Conservation (phyloP, 2,329 filamentous ascomycete genomes). For the Zymoseptoria brevis region DNA sequence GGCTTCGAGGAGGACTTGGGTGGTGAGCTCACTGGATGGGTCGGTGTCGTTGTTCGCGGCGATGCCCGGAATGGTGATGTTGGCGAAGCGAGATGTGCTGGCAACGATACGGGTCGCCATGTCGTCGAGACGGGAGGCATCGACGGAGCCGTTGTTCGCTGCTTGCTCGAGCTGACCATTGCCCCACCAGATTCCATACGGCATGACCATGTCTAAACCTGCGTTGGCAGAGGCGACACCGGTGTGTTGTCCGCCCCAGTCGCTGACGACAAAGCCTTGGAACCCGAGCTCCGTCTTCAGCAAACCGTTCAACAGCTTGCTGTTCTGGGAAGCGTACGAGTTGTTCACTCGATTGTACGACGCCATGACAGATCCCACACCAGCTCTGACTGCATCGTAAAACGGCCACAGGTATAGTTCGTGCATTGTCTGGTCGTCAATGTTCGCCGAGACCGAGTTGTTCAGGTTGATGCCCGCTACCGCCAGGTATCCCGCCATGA, state of each 20-base stretch:
- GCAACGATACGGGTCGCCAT: conserved; percentile 29
- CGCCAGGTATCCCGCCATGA: conserved; percentile 11
- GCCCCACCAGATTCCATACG: conserved; percentile 19
- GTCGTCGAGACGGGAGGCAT: conserved; percentile 27
- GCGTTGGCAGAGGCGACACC: conserved; percentile 24
- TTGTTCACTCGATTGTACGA: conserved; percentile 53
- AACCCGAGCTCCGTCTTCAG: conserved; percentile 53
- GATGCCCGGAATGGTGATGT: conserved; percentile 36
- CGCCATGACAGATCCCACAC: conserved; percentile 75
- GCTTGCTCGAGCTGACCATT: conserved; percentile 24
- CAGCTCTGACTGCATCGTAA: conserved; percentile 61
- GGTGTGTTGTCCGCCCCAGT: conserved; percentile 34
- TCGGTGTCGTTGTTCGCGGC: conserved; percentile 45
- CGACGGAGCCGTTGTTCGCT: conserved; percentile 26
- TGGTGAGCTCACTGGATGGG: conserved; percentile 43
- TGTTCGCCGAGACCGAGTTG: conserved; percentile 37
- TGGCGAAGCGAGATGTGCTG: conserved; percentile 18
- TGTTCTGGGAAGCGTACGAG: conserved; percentile 58
- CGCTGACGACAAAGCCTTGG: conserved; percentile 39
- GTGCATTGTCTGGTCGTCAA: conserved; percentile 25
- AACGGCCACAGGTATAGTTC: conserved; percentile 57
- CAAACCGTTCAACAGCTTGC: conserved; percentile 58
- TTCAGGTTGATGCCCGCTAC: conserved; percentile 17
- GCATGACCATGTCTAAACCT: conserved; percentile 31
- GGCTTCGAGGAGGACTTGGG: conserved; percentile 43